Conservation (phyloP, 1,284 basidiomycete genomes). For the Ganoderma sinense region DNA sequence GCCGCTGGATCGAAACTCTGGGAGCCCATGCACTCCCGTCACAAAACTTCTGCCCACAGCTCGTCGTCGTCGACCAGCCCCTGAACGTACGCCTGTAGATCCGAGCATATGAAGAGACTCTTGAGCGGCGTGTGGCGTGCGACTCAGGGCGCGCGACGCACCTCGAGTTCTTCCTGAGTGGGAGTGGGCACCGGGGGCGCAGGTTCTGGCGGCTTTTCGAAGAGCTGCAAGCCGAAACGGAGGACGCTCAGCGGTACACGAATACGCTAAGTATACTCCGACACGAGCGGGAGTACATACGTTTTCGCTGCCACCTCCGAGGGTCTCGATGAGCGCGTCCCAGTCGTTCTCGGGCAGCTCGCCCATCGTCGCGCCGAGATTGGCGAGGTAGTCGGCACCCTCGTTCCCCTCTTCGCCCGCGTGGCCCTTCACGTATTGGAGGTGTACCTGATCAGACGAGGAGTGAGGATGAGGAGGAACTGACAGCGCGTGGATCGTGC, state of each 20-base stretch:
- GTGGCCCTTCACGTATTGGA: constrained; percentile 79
- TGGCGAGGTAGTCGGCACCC: constrained; percentile 76
- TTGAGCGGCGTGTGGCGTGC: constrained; percentile 46
- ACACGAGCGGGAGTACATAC: not conserved
- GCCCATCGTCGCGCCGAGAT: constrained; percentile 54
- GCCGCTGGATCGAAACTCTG: no score
- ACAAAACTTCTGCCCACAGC: constrained; percentile 20
- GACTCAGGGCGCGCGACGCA: not conserved
- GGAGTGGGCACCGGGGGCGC: not conserved
- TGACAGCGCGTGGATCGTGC: constrained; percentile 15
- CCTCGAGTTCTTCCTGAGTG: constrained; percentile 19
- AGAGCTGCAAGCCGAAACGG: not conserved
- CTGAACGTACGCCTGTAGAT: constrained; percentile 48
- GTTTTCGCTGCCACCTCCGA: constrained; percentile 4
- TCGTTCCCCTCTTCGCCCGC: constrained; percentile 79
- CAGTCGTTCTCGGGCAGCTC: constrained; percentile 61
- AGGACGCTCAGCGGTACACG: not conserved
- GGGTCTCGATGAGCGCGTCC: constrained; percentile 39
- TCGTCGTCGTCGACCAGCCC: constrained; percentile 24
- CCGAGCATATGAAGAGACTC: constrained; percentile 45
- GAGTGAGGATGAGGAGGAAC: not conserved
- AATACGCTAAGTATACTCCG: not conserved
- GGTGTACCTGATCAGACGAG: constrained; percentile 44
- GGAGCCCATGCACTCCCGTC: no score
- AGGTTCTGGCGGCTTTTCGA: not conserved